Evolutionary conservation across 2,329 filamentous ascomycete genomes (phyloP), one percentile per base, ranked within the genome.

Genomic region (Diplocarpon rosae): DNA sequence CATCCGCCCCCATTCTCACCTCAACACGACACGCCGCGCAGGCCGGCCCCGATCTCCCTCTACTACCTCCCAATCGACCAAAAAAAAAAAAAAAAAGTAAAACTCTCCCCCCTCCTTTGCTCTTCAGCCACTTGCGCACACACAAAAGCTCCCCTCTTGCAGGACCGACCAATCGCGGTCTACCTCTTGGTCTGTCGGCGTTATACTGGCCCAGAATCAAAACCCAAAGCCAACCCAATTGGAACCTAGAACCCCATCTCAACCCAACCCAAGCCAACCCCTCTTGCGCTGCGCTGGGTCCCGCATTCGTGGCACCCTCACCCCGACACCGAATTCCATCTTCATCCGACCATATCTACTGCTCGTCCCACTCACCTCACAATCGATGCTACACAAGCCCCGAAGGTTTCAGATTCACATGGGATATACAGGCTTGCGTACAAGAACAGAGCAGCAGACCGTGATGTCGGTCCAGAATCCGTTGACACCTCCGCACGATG

Each of bases 381-480:
- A 34, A 32, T 47, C 24, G 14, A 39, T 20, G 52, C 44, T 45
- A 54, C 53, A 52, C 52, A 48, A 43, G 39, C 44, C 29, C 39
- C 38, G 29, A 17, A 35, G 11, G 34, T 42, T 14, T 32, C 30
- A 9, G 4, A 49, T 33, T 48, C 48, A 46, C 46, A 52, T 53
- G 52, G 52, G 51, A 49, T 41, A 49, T 50, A 42, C 39, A 40
- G 10, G 30, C 30, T 40, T 39, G 39, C 32, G 41, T 32, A 48
- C 40, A 46, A 46, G 46, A 40, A 13, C 39, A 42, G 38, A 52
- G 50, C 43, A 47, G 47, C 42, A 47, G 47, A 48, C 42, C 44
- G 52, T 45, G 48, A 60, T 60, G 56, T 48, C 50, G 40, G 40
- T 16, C 41, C 43, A 47, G 37, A 46, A 52, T 47, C 53, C 52